Conservation (phyloP, 208 protist species). For the Leishmania major region DNA sequence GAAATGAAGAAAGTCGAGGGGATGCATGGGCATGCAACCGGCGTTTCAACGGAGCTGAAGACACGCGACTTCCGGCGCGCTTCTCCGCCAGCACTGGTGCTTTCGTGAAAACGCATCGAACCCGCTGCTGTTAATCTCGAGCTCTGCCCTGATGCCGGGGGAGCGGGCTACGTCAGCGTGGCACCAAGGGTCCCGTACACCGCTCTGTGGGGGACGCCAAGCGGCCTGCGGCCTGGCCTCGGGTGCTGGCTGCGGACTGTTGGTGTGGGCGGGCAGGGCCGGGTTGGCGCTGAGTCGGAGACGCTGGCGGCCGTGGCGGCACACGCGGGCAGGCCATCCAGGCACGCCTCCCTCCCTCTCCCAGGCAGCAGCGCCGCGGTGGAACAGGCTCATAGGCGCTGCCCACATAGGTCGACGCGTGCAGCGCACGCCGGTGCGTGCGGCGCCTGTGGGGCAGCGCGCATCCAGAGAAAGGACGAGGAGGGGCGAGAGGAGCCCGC, state of each 20-base stretch:
- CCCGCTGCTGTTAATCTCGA: not conserved
- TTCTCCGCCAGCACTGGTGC: not conserved
- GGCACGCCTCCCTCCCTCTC: too few species aligned
- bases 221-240: not conserved
- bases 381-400: too few species aligned
- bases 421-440: not conserved
- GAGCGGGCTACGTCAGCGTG: not conserved
- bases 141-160: not conserved
- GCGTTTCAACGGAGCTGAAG: not conserved
- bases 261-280: too few species aligned
- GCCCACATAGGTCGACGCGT: not conserved
- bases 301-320: not conserved
- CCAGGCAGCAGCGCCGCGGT: too few species aligned
- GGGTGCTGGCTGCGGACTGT: not conserved
- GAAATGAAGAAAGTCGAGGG: conserved; percentile 4
- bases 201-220: not conserved
- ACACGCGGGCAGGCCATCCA: too few species aligned
- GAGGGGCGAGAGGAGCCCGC: too few species aligned
- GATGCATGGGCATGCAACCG: not conserved
- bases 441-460: not conserved
- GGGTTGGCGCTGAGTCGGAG: not conserved
- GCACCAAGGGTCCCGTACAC: not conserved
- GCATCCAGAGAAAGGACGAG: not conserved
- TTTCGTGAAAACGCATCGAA: not conserved
- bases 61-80: not conserved